phyloP scores from a whole-genome alignment of 495 filamentous ascomycete genomes.

The Penicillium cinerascens region DNA sequence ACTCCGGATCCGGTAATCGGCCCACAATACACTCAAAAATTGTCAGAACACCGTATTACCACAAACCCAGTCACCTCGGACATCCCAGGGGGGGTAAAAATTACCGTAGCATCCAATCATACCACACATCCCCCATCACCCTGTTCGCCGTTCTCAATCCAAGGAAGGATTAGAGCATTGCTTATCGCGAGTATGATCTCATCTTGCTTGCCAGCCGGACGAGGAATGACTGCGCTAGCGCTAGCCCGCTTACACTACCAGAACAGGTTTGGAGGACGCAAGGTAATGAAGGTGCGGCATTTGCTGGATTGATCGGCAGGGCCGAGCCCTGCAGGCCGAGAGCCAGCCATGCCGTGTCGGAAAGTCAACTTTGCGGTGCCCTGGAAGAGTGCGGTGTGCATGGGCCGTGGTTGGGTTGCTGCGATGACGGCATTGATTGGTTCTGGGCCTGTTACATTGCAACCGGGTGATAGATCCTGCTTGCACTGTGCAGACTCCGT shows the following conservation, averaged over 20 bases:
- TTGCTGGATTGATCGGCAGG: conserved; percentile 1
- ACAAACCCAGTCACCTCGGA: not conserved
- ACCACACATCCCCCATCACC: not conserved
- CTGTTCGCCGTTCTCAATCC: not conserved
- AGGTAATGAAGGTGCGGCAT: not conserved
- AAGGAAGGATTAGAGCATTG: not conserved
- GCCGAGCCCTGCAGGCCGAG: conserved; percentile 2
- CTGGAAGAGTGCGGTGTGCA: not conserved
- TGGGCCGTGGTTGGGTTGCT: not conserved
- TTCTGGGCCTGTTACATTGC: not conserved
- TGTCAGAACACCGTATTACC: not conserved
- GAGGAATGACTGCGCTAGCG: not conserved
- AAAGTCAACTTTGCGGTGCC: not conserved
- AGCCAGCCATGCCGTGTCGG: conserved; percentile 5
- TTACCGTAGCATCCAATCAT: not conserved
- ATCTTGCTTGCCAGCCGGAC: not conserved
- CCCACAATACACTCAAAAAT: not conserved
- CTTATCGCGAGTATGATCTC: not conserved
- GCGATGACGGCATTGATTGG: conserved; percentile 1
- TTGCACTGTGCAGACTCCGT: no score
- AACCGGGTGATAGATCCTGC: not conserved
- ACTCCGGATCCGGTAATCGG: not conserved
- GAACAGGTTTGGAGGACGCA: not conserved
- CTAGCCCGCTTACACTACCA: not conserved
- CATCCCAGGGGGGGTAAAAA: not conserved